A percentile compares a stretch with the other conserved stretches of the same genome.
These are phyloP conservation scores for Daedaleopsis sinensis DNA, from an alignment of 768 basidiomycete species.

Conservation along the genomic window DNA sequence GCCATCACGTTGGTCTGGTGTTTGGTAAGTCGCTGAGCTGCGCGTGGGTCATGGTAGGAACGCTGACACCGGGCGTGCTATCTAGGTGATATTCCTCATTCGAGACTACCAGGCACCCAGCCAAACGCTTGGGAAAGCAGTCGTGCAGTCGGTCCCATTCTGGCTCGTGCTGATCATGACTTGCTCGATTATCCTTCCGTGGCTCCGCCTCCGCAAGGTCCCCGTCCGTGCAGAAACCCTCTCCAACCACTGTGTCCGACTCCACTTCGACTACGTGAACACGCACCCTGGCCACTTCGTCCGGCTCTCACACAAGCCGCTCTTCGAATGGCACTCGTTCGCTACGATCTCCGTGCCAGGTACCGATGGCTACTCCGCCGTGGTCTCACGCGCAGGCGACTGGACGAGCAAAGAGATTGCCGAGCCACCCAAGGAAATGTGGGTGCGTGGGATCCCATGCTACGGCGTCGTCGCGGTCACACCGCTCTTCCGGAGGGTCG, in stretches of 20 bases:
- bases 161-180: conserved; percentile 58
- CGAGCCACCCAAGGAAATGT: conserved; percentile 53
- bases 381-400: conserved; percentile 50
- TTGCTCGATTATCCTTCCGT: conserved; percentile 55
- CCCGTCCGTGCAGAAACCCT: conserved; percentile 51
- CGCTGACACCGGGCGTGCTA: neutral
- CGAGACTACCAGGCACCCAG: conserved; percentile 48
- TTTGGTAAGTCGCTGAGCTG: conserved; percentile 36
- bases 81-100: conserved; percentile 49
- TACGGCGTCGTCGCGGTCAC: conserved; percentile 55
- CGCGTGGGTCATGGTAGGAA: neutral
- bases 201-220: conserved; percentile 56
- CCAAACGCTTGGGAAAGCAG: conserved; percentile 42
- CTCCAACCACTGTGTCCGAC: conserved; percentile 54
- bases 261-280: conserved; percentile 53
- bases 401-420: conserved; percentile 55
- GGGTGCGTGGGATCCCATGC: conserved; percentile 58
- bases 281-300: conserved; percentile 36
- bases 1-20: conserved; percentile 53
- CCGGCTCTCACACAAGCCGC: conserved; percentile 42
- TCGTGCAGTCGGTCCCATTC: conserved; percentile 48
- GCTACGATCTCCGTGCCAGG: conserved; percentile 49
- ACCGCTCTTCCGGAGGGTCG: conserved; percentile 52
- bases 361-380: conserved; percentile 25
- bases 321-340: conserved; percentile 59